These are phyloP conservation scores for Trichothecium roseum DNA, from an alignment of 2,329 filamentous ascomycete species.

Conservation along the genomic window DNA sequence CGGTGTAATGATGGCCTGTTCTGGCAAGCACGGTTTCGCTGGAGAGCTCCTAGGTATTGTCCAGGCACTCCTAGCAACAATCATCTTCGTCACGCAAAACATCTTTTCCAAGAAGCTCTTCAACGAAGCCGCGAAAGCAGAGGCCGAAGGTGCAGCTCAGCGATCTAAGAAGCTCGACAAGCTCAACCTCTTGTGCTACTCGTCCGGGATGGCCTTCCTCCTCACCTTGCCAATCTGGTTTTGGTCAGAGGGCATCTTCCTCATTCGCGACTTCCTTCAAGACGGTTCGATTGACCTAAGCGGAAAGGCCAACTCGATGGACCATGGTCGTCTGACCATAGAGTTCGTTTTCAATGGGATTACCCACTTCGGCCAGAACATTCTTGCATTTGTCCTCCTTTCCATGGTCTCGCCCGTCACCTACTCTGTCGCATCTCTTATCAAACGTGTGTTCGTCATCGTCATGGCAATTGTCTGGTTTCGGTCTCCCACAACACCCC, in stretches of 20 bases:
- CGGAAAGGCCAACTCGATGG: conserved; percentile 54
- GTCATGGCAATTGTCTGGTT: conserved; percentile 95
- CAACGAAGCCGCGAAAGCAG: conserved; percentile 81
- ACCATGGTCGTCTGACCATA: conserved; percentile 62
- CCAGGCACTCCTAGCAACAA: conserved; percentile 78
- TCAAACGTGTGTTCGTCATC: conserved; percentile 97
- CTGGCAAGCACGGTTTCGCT: conserved; percentile 64
- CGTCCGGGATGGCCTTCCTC: conserved; percentile 84
- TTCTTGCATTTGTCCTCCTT: conserved; percentile 83
- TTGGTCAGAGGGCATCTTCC: conserved; percentile 71
- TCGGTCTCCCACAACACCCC: conserved; percentile 70
- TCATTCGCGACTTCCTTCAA: conserved; percentile 67
- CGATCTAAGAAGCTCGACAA: conserved; percentile 82
- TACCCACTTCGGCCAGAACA: conserved; percentile 94
- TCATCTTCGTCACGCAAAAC: conserved; percentile 96
- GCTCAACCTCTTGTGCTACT: conserved; percentile 92
- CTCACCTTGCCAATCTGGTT: conserved; percentile 89
- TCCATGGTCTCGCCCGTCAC: conserved; percentile 94
- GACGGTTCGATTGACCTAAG: conserved; percentile 65
- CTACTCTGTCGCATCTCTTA: conserved; percentile 89
- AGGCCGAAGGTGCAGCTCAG: conserved; percentile 55
- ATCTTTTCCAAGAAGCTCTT: conserved; percentile 98
- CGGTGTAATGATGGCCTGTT: conserved; percentile 95
- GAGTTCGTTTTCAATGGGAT: conserved; percentile 96
- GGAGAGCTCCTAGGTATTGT: conserved; percentile 85